phyloP scores from a whole-genome alignment of 164 flowering plant genomes.

The Echeveria elegans region DNA sequence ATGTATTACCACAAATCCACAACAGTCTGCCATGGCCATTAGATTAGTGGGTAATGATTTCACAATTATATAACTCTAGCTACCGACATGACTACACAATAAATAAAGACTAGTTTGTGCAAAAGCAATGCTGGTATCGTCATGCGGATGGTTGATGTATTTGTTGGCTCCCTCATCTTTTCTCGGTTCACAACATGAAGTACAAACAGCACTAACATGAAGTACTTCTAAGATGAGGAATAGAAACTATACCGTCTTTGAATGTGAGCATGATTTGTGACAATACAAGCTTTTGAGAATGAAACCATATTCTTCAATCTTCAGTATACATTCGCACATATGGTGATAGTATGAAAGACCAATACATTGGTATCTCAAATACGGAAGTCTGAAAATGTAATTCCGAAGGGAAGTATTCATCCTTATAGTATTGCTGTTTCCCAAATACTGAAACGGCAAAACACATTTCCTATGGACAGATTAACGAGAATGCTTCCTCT shows the following conservation, averaged over 20 bases:
- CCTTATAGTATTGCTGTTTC: neutral
- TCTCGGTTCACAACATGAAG: too few relatives aligned
- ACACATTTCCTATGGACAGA: neutral
- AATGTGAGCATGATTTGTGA: too few relatives aligned
- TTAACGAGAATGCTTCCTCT: neutral
- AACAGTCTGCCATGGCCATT: conserved; percentile 2
- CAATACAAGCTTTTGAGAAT: too few relatives aligned
- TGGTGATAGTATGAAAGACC: neutral
- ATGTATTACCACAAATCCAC: too few relatives aligned
- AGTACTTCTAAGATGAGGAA: too few relatives aligned
- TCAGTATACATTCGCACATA: neutral
- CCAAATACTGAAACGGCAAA: conserved; percentile 4
- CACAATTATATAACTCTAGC: neutral
- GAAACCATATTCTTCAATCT: neutral
- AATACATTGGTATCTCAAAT: neutral
- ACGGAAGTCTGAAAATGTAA: neutral
- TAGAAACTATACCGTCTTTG: too few relatives aligned
- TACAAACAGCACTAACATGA: too few relatives aligned
- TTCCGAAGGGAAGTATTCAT: neutral
- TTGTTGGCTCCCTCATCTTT: too few relatives aligned
- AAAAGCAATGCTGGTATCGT: neutral
- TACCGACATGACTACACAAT: neutral
- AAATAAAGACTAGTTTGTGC: neutral
- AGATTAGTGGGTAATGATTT: neutral
- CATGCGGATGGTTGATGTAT: neutral